Conservation (phyloP, 495 filamentous ascomycete species). For the Neurospora pannonica region DNA sequence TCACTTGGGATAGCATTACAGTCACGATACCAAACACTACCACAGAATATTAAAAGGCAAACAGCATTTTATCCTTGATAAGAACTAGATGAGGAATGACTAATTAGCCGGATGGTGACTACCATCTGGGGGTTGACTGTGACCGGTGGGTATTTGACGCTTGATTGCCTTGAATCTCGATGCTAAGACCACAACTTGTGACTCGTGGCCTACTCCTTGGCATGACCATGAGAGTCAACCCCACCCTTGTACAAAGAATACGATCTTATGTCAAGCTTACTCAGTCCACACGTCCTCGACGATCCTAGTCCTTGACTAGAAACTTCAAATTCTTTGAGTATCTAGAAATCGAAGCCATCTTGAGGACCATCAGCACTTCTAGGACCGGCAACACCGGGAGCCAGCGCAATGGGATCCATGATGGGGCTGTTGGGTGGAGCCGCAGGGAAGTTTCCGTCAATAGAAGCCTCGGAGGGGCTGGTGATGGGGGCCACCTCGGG, state of each 20-base stretch:
- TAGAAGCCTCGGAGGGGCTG: neutral
- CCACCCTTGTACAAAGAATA: neutral
- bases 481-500: too few species aligned
- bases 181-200: neutral
- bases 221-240: neutral
- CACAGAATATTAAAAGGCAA: neutral
- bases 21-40: neutral
- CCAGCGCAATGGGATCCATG: neutral
- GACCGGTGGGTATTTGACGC: too few species aligned
- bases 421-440: neutral
- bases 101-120: neutral
- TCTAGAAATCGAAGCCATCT: neutral
- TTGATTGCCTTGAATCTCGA: neutral
- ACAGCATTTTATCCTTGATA: neutral
- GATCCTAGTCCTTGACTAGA: neutral
- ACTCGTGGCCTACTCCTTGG: neutral
- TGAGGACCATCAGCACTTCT: neutral
- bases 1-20: neutral
- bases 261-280: neutral
- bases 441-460: neutral
- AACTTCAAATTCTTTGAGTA: neutral
- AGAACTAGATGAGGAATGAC: neutral
- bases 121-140: too few species aligned
- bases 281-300: neutral
- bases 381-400: neutral